Evolutionary conservation across 169 alveolate genomes (phyloP).

Genomic region (Eimeria praecox): DNA sequence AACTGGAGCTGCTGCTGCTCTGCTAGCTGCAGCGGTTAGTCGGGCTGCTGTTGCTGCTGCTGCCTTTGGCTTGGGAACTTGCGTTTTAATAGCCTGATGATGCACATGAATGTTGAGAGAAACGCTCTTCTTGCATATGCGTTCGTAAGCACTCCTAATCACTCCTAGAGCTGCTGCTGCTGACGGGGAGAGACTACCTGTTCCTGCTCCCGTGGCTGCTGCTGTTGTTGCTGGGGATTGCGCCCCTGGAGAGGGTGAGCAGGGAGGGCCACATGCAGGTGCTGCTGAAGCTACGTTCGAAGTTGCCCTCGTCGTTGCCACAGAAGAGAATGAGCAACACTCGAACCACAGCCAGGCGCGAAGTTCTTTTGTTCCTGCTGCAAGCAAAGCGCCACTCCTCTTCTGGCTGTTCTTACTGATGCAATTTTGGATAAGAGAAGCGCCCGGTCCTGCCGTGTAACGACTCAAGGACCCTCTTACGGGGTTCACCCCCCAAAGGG

Average conservation of each 20-base stretch:
- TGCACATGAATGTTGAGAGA: conserved; percentile 28
- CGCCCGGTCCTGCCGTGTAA: neutral
- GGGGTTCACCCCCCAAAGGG: neutral
- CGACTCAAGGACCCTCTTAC: neutral
- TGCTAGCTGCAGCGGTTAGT: neutral
- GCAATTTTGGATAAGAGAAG: neutral
- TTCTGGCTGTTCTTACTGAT: neutral
- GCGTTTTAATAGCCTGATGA: neutral
- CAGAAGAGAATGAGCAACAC: neutral
- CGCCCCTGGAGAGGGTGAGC: neutral
- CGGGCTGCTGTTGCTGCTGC: conserved; percentile 38
- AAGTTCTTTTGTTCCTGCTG: neutral
- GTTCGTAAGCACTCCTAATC: conserved; percentile 26
- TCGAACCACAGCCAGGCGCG: neutral
- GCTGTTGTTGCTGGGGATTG: neutral
- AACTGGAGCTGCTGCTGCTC: neutral
- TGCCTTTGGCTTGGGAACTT: neutral
- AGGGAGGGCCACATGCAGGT: neutral
- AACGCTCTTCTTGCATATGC: neutral
- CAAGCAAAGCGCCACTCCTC: neutral
- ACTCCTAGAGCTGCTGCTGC: conserved; percentile 57
- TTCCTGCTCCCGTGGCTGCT: neutral
- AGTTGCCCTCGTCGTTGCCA: neutral
- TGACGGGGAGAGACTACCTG: neutral
- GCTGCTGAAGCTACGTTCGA: neutral